Conservation (phyloP, 2,329 filamentous ascomycete species). For the Nothomitra cinnamomea region DNA sequence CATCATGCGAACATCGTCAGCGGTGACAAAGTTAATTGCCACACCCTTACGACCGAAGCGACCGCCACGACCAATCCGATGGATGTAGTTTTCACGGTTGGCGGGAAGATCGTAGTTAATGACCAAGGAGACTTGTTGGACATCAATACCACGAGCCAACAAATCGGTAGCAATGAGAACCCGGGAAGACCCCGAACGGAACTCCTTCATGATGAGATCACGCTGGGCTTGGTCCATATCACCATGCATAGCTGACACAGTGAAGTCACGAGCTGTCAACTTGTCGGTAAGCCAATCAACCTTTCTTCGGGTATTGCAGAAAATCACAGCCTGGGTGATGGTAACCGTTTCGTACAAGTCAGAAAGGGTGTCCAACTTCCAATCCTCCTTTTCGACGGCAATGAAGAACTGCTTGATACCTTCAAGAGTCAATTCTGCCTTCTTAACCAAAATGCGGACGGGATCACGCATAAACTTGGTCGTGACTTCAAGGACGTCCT, state of each 20-base stretch:
- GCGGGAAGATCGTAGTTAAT: conserved; percentile 99
- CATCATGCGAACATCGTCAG: conserved; percentile 99
- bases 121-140: conserved; percentile 97
- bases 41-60: conserved; percentile 99
- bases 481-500: conserved; percentile 97
- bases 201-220: conserved; percentile 99
- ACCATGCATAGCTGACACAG: conserved; percentile 98
- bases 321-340: conserved; percentile 98
- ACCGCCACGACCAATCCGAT: conserved; percentile 97
- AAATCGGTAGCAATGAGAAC: conserved; percentile 97
- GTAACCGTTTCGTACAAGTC: conserved; percentile 99
- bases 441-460: conserved; percentile 98
- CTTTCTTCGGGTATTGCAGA: conserved; percentile 99
- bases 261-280: conserved; percentile 96
- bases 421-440: conserved; percentile 97
- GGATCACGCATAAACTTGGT: conserved; percentile 99
- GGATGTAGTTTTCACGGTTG: conserved; percentile 99
- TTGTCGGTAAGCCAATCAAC: conserved; percentile 99
- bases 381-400: conserved; percentile 99
- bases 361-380: conserved; percentile 98
- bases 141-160: conserved; percentile 97
- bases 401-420: conserved; percentile 99
- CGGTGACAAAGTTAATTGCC: conserved; percentile 99
- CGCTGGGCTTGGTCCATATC: conserved; percentile 98
- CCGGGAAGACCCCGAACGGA: conserved; percentile 95